These are phyloP conservation scores for Penicillium egyptiacum DNA, from an alignment of 495 filamentous ascomycete species.

Conservation along the genomic window DNA sequence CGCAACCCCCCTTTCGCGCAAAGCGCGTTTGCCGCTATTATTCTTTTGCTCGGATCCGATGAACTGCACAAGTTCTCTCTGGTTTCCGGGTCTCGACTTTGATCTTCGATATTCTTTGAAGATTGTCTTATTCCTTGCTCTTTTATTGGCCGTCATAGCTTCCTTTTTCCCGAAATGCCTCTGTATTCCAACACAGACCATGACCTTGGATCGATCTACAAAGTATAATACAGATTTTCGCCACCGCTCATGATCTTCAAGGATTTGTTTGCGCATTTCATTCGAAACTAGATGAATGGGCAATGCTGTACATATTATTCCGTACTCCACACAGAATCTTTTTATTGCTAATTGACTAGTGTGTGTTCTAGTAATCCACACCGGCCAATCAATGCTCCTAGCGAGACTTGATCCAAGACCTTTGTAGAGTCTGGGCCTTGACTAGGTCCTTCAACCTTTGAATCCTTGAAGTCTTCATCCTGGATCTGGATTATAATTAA, in stretches of 20 bases:
- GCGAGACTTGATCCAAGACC: neutral
- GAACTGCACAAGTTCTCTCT: neutral
- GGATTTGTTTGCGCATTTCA: conserved; percentile 2
- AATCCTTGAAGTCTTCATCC: neutral
- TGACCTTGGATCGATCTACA: conserved; percentile 10
- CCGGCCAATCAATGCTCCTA: neutral
- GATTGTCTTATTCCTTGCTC: neutral
- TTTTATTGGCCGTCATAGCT: conserved; percentile 7
- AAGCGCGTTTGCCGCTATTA: conserved; percentile 48
- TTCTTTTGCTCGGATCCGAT: neutral
- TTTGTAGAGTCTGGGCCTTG: conserved; percentile 2
- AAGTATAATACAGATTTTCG: conserved; percentile 1
- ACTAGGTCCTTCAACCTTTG: neutral
- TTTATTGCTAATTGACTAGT: neutral
- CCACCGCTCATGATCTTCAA: conserved; percentile 5
- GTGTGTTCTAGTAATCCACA: neutral
- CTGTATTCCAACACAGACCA: conserved; percentile 4
- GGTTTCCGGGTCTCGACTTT: neutral
- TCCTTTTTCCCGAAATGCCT: neutral
- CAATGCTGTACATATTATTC: neutral
- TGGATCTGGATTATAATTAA: neutral
- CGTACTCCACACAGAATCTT: neutral
- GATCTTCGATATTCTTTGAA: neutral
- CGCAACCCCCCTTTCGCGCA: conserved; percentile 36
- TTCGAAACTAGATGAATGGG: neutral